Evolutionary conservation across 225 moss, liverwort and hornwort genomes (phyloP), one percentile per base, ranked within the genome.

Genomic region (Physcomitrium patens): DNA sequence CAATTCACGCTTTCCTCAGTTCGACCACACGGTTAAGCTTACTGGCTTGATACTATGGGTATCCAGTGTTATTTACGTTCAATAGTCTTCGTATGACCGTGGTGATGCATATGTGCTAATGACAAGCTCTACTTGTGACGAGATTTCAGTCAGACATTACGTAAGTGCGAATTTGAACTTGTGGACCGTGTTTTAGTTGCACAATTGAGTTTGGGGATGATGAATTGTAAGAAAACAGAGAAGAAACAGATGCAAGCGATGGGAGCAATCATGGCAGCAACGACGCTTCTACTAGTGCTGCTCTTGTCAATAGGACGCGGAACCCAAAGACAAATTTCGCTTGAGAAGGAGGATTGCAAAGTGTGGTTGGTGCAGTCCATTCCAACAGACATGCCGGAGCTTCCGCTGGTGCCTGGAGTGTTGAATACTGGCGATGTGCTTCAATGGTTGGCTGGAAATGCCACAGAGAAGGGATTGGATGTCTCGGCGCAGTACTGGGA

Each of bases 341-440:
- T 47, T 24, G 43, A 68, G 55, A 60, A 22, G 3, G 27, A 1
- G 44, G 56, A 57, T 5, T 92, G 89, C 72, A 89, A 90, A 60
- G 79, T 80, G 23, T 92, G 92, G 89, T 53, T 92, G 54, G 92
- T 88, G 76, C 85, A 90, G 58, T 86, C 92, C 10, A 71, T 82
- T 64, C 89, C 92, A 12, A 84, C 87, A 8, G 86, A 90, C 69
- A 86, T 88, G 88, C 86, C 86, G 11, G 69, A 90, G 76, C 86
- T 90, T 15, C 81, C 24, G 8, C 73, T 45, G 37, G 84, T 90
- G 75, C 77, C 86, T 23, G 90, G 90, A 12, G 81, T 88, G 22
- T 63, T 92, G 77, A 76, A 69, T 47, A 79, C 88, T 20, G 68
- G 72, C 26, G 86, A 92, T 20, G 92, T 90, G 62, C 67, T 92